Conservation (phyloP, 345 rosid genomes). For the Bruguiera gymnorhiza region DNA sequence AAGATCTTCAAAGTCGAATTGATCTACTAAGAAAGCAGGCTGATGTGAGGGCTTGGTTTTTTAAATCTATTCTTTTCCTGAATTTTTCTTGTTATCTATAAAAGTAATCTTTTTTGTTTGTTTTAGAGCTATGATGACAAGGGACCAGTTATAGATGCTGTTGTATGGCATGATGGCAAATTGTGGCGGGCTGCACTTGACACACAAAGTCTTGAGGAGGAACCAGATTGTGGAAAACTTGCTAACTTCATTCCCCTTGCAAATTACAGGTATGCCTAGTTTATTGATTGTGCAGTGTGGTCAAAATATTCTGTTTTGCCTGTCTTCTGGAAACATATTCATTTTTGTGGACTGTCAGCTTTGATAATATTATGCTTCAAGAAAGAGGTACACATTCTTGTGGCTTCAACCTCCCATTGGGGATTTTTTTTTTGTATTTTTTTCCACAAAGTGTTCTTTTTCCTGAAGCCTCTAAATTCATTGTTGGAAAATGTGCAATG, state of each 20-base stretch:
- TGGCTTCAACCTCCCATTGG: too few relatives aligned
- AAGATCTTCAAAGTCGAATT: constrained; percentile 80
- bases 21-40: constrained; percentile 80
- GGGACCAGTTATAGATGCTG: constrained; percentile 94
- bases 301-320: not conserved
- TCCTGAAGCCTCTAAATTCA: too few relatives aligned
- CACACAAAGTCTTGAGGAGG: constrained; percentile 83
- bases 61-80: constrained; percentile 10
- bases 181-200: constrained; percentile 96
- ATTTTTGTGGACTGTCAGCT: not conserved
- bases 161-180: constrained; percentile 96
- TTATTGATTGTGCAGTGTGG: not conserved
- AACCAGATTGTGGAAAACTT: constrained; percentile 72
- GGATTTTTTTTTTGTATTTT: too few relatives aligned
- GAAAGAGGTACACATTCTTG: too few relatives aligned
- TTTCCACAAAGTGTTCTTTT: too few relatives aligned
- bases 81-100: constrained; percentile 6
- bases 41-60: constrained; percentile 51
- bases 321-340: not conserved
- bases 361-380: not conserved
- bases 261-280: constrained; percentile 59
- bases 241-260: constrained; percentile 75
- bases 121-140: constrained; percentile 80
- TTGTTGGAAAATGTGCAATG: too few relatives aligned
- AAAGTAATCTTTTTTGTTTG: constrained; percentile 13